phyloP scores from a whole-genome alignment of 2,329 filamentous ascomycete genomes.

The Lachnellula hyalina region DNA sequence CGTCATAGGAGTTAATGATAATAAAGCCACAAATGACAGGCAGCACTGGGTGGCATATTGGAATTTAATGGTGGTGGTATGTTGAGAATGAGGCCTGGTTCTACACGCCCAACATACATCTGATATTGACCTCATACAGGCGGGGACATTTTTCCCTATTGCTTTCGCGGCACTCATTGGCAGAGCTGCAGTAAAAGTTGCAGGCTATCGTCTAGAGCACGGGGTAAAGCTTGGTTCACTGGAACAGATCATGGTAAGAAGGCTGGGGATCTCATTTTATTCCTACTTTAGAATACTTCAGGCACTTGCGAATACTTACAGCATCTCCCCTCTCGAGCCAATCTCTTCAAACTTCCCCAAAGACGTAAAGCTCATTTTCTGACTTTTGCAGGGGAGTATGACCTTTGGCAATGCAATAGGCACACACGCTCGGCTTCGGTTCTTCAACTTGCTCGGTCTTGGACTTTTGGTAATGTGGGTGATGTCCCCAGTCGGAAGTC shows the following conservation, averaged over 20 bases:
- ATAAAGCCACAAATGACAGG: slow-evolving; percentile 2
- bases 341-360: too few species aligned
- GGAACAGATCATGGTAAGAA: slow-evolving; percentile 12
- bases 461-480: slow-evolving; percentile 11
- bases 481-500: slow-evolving; percentile 16
- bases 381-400: not conserved
- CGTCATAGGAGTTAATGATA: slow-evolving; percentile 2
- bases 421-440: slow-evolving; percentile 9
- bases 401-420: slow-evolving; percentile 5
- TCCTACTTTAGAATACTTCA: too few species aligned
- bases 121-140: slow-evolving; percentile 1
- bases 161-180: slow-evolving; percentile 14
- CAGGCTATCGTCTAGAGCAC: slow-evolving; percentile 10
- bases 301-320: too few species aligned
- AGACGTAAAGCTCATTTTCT: too few species aligned
- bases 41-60: slow-evolving; percentile 2
- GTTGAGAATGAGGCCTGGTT: not conserved
- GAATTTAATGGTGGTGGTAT: slow-evolving; percentile 7
- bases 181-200: slow-evolving; percentile 4
- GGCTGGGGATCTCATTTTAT: too few species aligned
- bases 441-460: slow-evolving; percentile 6
- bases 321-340: too few species aligned
- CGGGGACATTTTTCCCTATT: slow-evolving; percentile 11
- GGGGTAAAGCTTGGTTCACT: slow-evolving; percentile 6
- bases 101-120: not conserved